Evolutionary conservation across 441 rosid species (phyloP).

Genomic region (Populus hybrid): DNA sequence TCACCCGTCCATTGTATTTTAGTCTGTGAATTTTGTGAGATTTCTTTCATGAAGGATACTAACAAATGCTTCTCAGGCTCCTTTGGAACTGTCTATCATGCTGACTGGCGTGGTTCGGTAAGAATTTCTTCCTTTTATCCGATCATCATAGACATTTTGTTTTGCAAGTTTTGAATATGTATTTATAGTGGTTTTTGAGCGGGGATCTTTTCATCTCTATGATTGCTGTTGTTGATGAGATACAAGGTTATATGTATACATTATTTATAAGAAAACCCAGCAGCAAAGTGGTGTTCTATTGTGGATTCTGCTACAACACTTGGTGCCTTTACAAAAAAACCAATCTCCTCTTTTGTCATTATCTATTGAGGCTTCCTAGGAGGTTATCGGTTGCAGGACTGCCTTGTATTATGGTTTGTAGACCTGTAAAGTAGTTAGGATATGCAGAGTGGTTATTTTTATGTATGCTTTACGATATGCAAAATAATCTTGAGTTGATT

Average conservation of each 20-base stretch:
- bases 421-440: neutral
- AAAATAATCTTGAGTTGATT: neutral
- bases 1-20: neutral
- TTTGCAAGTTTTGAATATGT: neutral
- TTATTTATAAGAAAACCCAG: neutral
- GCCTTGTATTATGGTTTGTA: neutral
- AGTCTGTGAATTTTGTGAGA: conserved; percentile 6
- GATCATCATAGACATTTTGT: neutral
- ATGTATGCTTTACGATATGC: neutral
- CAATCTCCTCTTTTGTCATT: neutral
- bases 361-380: neutral
- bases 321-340: neutral
- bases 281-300: neutral
- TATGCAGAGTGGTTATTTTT: neutral
- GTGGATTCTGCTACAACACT: neutral
- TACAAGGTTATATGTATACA: neutral
- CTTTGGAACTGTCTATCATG: conserved; percentile 91
- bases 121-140: conserved; percentile 18
- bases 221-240: neutral
- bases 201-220: neutral
- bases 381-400: neutral
- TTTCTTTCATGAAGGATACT: conserved; percentile 12
- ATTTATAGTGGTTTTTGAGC: neutral
- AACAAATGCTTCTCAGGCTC: conserved; percentile 67
- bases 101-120: conserved; percentile 96